Percentiles rank a stretch among this genome's conserved stretches.
Evolutionary conservation across 2,329 filamentous ascomycete genomes (phyloP).

Genomic region (Colletotrichum siamense): DNA sequence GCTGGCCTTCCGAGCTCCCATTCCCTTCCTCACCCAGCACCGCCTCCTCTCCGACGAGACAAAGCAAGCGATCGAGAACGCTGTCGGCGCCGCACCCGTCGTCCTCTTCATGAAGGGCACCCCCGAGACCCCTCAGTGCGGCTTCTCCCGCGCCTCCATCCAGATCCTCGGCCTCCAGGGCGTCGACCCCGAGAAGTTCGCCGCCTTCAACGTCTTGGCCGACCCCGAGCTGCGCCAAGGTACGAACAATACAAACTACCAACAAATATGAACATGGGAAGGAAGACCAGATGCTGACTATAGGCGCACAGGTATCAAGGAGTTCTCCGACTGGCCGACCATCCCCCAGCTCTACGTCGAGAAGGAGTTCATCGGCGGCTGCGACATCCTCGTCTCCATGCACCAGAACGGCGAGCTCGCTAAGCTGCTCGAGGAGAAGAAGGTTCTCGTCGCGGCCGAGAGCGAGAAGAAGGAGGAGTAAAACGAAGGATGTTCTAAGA

Average conservation of each 20-base stretch:
- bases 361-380: conserved; percentile 97
- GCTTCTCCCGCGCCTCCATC: conserved; percentile 93
- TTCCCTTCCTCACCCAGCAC: conserved; percentile 39
- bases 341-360: conserved; percentile 96
- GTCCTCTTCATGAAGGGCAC: conserved; percentile 99
- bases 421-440: conserved; percentile 90
- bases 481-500: background rate
- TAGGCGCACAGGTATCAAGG: conserved; percentile 79
- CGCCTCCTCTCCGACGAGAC: conserved; percentile 84
- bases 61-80: conserved; percentile 85
- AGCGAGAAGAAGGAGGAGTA: conserved; percentile 40
- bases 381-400: conserved; percentile 96
- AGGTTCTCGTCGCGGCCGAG: conserved; percentile 71
- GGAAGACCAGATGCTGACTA: background rate
- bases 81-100: conserved; percentile 85
- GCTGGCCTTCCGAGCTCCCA: conserved; percentile 23
- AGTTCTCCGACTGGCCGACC: conserved; percentile 99
- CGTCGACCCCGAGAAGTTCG: conserved; percentile 93
- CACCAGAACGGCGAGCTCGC: conserved; percentile 94
- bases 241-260: conserved; percentile 42
- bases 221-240: conserved; percentile 85
- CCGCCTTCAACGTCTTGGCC: conserved; percentile 97
- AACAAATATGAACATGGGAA: background rate
- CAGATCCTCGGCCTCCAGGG: conserved; percentile 95
- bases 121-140: conserved; percentile 93